A percentile compares a stretch with the other conserved stretches of the same genome.
These are phyloP conservation scores for Leishmania martiniquensis DNA, from an alignment of 208 protist genomes.

Conservation along the genomic window DNA sequence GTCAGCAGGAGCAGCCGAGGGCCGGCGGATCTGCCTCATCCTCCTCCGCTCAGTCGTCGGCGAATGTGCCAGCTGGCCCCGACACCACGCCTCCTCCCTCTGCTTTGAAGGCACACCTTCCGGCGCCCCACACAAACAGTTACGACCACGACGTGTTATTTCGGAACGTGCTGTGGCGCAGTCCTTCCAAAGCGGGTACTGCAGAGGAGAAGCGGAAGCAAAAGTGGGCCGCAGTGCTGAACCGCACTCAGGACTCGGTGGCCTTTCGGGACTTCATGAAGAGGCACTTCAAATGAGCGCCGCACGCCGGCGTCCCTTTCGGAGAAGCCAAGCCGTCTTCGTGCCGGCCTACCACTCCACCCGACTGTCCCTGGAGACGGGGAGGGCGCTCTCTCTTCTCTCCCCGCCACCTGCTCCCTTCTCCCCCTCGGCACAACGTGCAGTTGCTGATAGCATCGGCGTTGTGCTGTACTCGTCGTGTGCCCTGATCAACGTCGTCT, in stretches of 20 bases:
- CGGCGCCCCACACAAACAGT: constrained; percentile 18
- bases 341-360: neutral
- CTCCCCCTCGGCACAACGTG: neutral
- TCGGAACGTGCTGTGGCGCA: constrained; percentile 52
- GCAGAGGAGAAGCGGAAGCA: constrained; percentile 35
- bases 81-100: neutral
- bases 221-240: constrained; percentile 61
- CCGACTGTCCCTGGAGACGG: neutral
- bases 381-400: neutral
- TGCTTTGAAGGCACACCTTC: neutral
- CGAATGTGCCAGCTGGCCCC: neutral
- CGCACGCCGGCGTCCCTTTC: no score
- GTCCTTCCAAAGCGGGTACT: constrained; percentile 4
- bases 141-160: constrained; percentile 81
- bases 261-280: constrained; percentile 70
- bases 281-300: constrained; percentile 60
- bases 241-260: constrained; percentile 53
- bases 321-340: no score
- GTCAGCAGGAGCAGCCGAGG: constrained; percentile 16
- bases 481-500: neutral
- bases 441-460: neutral
- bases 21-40: neutral
- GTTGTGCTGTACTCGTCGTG: neutral
- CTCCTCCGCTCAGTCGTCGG: neutral
- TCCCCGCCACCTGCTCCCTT: neutral